Percentiles rank a stretch among this genome's conserved stretches.
phyloP scores from a whole-genome alignment of 2,329 filamentous ascomycete species.

The Biscogniauxia marginata region DNA sequence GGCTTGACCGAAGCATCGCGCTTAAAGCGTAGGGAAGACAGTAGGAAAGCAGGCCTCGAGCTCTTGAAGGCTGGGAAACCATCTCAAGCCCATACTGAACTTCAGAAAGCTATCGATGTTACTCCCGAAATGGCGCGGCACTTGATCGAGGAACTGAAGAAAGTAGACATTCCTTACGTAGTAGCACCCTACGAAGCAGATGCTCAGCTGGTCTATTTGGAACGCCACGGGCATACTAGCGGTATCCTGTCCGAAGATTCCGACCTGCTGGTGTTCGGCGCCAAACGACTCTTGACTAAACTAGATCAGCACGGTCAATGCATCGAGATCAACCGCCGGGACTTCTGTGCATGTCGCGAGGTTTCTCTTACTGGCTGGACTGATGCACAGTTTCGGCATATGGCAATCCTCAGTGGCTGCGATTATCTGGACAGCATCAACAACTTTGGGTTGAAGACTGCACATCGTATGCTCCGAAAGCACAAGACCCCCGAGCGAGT shows the following conservation, averaged over 20 bases:
- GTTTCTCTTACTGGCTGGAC: slow-evolving; percentile 90
- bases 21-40: slow-evolving; percentile 72
- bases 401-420: slow-evolving; percentile 96
- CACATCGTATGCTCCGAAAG: slow-evolving; percentile 85
- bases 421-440: slow-evolving; percentile 89
- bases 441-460: slow-evolving; percentile 88
- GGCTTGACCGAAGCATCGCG: slow-evolving; percentile 79
- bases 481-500: slow-evolving; percentile 84
- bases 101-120: slow-evolving; percentile 94
- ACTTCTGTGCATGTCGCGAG: slow-evolving; percentile 87
- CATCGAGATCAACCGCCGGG: slow-evolving; percentile 83
- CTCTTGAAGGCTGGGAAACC: slow-evolving; percentile 78
- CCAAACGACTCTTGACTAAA: slow-evolving; percentile 87
- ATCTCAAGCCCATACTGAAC: slow-evolving; percentile 76
- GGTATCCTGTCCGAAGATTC: slow-evolving; percentile 97
- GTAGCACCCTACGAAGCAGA: slow-evolving; percentile 98
- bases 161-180: slow-evolving; percentile 75
- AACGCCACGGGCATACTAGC: slow-evolving; percentile 76
- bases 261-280: slow-evolving; percentile 91
- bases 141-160: slow-evolving; percentile 89
- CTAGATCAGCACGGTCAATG: slow-evolving; percentile 92
- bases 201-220: slow-evolving; percentile 92
- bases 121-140: slow-evolving; percentile 93
- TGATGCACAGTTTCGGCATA: slow-evolving; percentile 84
- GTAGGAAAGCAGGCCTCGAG: slow-evolving; percentile 72